A percentile compares a stretch with the other conserved stretches of the same genome.
Evolutionary conservation across 2,329 filamentous ascomycete genomes (phyloP).

Genomic region (Nothophaeocryptopus gaeumannii): DNA sequence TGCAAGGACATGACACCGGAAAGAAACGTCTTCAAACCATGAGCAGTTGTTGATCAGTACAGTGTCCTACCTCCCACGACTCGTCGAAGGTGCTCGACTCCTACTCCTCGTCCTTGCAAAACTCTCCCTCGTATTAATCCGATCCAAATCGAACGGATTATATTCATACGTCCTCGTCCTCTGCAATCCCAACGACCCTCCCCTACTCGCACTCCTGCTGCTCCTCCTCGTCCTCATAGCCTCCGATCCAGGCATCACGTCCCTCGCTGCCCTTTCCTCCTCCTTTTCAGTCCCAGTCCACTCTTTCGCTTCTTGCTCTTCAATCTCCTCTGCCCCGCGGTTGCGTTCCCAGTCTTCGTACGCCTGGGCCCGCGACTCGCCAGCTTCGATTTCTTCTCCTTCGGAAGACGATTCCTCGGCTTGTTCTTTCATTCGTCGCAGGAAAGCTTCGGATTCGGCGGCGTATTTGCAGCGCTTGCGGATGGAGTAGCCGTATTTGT

Average conservation of each 20-base stretch:
- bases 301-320: not conserved
- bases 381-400: conserved; percentile 2
- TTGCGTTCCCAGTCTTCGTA: not conserved
- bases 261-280: not conserved
- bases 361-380: conserved; percentile 1
- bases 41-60: too few species aligned
- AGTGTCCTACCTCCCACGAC: too few species aligned
- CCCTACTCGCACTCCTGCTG: not conserved
- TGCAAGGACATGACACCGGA: too few species aligned
- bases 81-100: not conserved
- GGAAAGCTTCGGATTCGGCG: conserved; percentile 32
- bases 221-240: not conserved
- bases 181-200: not conserved
- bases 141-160: conserved; percentile 50
- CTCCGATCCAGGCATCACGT: not conserved
- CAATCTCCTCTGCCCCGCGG: not conserved
- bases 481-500: conserved; percentile 64
- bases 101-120: conserved; percentile 30
- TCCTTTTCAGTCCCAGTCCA: not conserved
- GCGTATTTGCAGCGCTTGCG: conserved; percentile 65
- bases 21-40: too few species aligned
- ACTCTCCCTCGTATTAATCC: conserved; percentile 47
- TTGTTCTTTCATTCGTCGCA: conserved; percentile 3
- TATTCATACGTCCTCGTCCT: conserved; percentile 22
- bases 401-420: not conserved